Evolutionary conservation across 176 grass and related monocot species (phyloP), one percentile per base, ranked within the genome.

Genomic region (Dactylis glomerata): DNA sequence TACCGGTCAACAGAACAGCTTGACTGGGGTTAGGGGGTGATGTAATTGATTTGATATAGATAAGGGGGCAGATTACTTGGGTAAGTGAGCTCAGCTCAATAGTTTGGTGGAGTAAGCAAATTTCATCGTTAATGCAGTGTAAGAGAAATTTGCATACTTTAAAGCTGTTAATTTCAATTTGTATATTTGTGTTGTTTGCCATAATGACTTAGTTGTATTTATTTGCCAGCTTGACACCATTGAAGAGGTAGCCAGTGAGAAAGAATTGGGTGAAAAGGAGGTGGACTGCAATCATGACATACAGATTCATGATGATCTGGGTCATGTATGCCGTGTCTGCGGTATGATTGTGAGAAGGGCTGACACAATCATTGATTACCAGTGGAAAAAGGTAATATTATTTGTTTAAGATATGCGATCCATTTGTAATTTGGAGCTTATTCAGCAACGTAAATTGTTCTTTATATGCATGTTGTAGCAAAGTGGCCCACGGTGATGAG

Each of bases 331-430:
- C 57, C 83, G 88, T 75, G 78, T 99, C 55, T 99, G 96, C 89
- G 96, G 96, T 54, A 89, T 99, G 83, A 99, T 99, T 87, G 83
- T 94, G 85, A 94, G 88, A 89, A 99, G 83, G 32, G 94, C 94
- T 75, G 96, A 99, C 27, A 93, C 89, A 26, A 99, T 99, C 75
- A 89, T 99, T 88, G 93, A 96, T 74, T 95, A 89, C 70, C 93
- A 95, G 81, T 99, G 93, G 91, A 94, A 91, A 86, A 99, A 99
- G 96, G 96, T 99, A 20, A 20, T 14, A 64, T 77, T 45, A 55
- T 82, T 78, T 86, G 5, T 46, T 71, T 37, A 57, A 63, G 16
- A 85, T 40, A 87, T 52, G 44, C 14, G n/a, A 80, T 40, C 4
- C 45, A 19, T 76, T 40, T n/a, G 19, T 51, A 75, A 69, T 10